Conservation (phyloP, 106 monocot genomes). For the Hemerocallis citrina region DNA sequence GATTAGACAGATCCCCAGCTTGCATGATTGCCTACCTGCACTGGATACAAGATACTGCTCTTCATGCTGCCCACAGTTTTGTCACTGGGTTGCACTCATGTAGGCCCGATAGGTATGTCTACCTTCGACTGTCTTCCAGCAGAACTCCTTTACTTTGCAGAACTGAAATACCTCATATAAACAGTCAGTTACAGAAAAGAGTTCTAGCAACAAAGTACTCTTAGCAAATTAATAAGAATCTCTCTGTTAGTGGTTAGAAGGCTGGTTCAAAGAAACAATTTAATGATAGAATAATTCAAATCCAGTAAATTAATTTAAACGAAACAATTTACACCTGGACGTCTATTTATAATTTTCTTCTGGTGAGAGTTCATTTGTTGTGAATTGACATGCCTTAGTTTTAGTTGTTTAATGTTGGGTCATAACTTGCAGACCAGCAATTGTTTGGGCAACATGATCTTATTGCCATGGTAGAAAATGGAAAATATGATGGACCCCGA, state of each 20-base stretch:
- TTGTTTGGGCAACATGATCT: conserved; percentile 97
- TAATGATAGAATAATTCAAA: no score
- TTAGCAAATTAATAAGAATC: no score
- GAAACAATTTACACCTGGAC: no score
- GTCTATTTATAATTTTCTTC: not conserved
- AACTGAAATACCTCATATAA: not conserved
- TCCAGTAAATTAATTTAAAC: no score
- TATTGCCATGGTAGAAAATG: conserved; percentile 74
- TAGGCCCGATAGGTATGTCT: conserved; percentile 62
- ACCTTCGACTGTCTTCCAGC: not conserved
- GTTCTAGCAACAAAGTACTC: no score
- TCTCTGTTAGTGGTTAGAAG: no score
- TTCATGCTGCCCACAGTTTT: conserved; percentile 71
- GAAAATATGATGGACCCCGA: conserved; percentile 70
- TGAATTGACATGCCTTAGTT: conserved; percentile 3
- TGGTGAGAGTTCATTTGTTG: not conserved
- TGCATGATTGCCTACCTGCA: conserved; percentile 91
- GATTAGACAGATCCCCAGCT: conserved; percentile 84
- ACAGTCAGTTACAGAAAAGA: no score
- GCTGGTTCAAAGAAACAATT: no score
- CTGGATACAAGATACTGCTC: conserved; percentile 92
- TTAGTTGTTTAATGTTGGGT: not conserved
- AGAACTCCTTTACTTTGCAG: not conserved
- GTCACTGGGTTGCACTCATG: conserved; percentile 73
- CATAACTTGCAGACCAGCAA: conserved; percentile 61